Base-by-base conservation (phyloP, 495 filamentous ascomycete species). In the Polyplosphaeria fusca region DNA sequence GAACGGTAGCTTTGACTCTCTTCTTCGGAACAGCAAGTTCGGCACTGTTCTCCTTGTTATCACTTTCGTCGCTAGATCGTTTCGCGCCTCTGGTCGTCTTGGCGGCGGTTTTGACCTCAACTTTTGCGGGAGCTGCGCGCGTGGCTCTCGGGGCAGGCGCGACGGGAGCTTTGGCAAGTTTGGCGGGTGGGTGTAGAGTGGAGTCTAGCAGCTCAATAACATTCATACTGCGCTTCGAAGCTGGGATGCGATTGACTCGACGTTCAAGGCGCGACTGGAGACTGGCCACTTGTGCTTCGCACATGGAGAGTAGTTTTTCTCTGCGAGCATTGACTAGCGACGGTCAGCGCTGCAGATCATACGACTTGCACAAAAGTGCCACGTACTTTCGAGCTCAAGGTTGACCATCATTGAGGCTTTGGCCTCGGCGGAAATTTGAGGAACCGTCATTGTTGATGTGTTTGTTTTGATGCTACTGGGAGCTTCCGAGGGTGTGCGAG, bases 291-390 rank as follows among this genome's bases (percentile, higher is more conserved):
- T 95, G 91, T 28, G 94, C 77, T 27, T 85, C 85, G 74, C 94
- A 96, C 71, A 94, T 91, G 3, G 91, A 85, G 58, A 91, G 86
- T 23, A 97, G 82, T 71, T 93, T 94, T 49, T 93, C 82, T 30
- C 88, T 89, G 61, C 93, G 84, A 73, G 96, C 90, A 24, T 88
- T 92, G 59, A 97, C 93, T 97, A 61, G 30, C n/a, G n/a, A n/a
- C n/a, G n/a, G n/a, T n/a, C n/a, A n/a, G n/a, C n/a, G n/a, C n/a
- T n/a, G n/a, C n/a, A n/a, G n/a, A n/a, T n/a, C n/a, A n/a, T n/a
- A n/a, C n/a, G n/a, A n/a, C n/a, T n/a, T n/a, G n/a, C n/a, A n/a
- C n/a, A n/a, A n/a, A n/a, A n/a, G n/a, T n/a, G 18, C 1, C 4
- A n/a, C 49, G 16, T 80, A 96, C 93, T 82, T 74, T 98, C 93